Percentiles rank a stretch among this genome's conserved stretches.
phyloP scores from a whole-genome alignment of 768 basidiomycete genomes.

The Fistulinella prunicolor region DNA sequence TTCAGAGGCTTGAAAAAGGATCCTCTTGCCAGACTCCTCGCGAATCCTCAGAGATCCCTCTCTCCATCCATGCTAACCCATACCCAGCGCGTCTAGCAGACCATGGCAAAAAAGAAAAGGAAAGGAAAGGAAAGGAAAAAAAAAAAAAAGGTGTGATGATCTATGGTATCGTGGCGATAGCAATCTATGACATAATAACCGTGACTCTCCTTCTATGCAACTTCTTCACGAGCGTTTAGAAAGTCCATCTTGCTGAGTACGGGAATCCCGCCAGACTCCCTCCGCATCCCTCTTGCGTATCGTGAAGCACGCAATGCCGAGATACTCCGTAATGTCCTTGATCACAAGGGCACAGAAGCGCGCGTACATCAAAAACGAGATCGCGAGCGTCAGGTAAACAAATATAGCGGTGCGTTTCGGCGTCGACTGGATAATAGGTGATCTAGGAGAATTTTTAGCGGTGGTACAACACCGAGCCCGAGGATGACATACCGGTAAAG shows the following conservation, averaged over 20 bases:
- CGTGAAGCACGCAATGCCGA: conserved; percentile 94
- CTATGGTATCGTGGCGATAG: conserved; percentile 3
- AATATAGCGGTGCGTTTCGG: conserved; percentile 61
- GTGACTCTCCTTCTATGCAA: no score
- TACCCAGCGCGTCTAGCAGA: no score
- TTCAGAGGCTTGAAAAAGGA: no score
- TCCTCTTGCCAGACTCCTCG: no score
- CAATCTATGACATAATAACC: no score
- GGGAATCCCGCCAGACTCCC: conserved; percentile 54
- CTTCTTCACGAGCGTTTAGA: conserved; percentile 19
- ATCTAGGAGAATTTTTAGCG: no score
- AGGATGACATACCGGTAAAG: conserved; percentile 61
- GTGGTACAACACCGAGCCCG: no score
- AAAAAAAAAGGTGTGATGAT: neutral
- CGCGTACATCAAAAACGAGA: conserved; percentile 69
- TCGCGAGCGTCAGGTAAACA: conserved; percentile 63
- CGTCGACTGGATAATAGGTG: conserved; percentile 74
- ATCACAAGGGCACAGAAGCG: conserved; percentile 85
- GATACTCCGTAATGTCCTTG: conserved; percentile 80
- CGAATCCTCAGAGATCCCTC: no score
- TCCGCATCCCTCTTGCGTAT: conserved; percentile 78
- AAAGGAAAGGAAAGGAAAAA: no score
- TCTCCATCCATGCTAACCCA: no score
- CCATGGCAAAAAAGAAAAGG: no score
- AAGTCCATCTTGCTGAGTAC: conserved; percentile 24